Conservation (phyloP, 2,329 filamentous ascomycete genomes). For the Zymoseptoria tritici region DNA sequence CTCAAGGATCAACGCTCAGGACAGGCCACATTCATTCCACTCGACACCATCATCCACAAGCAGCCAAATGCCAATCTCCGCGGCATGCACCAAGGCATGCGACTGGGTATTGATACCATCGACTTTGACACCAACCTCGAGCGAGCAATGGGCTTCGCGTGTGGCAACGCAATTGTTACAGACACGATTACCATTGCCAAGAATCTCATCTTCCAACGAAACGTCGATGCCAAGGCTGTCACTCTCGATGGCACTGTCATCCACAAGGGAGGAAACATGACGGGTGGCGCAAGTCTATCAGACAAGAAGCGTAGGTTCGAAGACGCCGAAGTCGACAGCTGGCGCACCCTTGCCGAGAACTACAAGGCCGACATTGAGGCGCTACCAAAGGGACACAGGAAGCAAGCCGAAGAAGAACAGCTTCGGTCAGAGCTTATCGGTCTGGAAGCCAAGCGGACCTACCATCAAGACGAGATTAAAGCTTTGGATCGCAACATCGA, state of each 20-base stretch:
- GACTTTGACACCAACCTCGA: conserved; percentile 85
- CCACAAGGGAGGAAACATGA: conserved; percentile 94
- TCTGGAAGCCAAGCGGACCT: conserved; percentile 67
- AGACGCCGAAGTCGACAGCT: conserved; percentile 77
- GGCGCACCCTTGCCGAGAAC: conserved; percentile 69
- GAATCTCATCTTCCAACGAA: conserved; percentile 76
- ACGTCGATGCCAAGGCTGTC: conserved; percentile 86
- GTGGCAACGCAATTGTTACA: conserved; percentile 89
- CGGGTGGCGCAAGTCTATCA: conserved; percentile 76
- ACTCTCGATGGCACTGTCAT: conserved; percentile 94
- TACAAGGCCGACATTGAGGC: conserved; percentile 69
- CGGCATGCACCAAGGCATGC: conserved; percentile 72
- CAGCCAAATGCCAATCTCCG: conserved; percentile 85
- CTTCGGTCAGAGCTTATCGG: conserved; percentile 72
- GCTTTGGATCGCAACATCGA: conserved; percentile 74
- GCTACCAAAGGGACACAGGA: conserved; percentile 70
- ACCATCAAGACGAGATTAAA: conserved; percentile 66
- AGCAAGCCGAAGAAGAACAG: conserved; percentile 68
- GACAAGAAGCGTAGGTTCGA: conserved; percentile 71
- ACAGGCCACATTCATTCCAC: conserved; percentile 87
- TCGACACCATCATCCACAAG: conserved; percentile 96
- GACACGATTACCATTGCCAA: conserved; percentile 82
- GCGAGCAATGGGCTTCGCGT: conserved; percentile 89
- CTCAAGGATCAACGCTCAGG: conserved; percentile 81
- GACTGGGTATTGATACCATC: conserved; percentile 90